These are phyloP conservation scores for Colletotrichum orbiculare DNA, from an alignment of 2,329 filamentous ascomycete species.

Conservation along the genomic window DNA sequence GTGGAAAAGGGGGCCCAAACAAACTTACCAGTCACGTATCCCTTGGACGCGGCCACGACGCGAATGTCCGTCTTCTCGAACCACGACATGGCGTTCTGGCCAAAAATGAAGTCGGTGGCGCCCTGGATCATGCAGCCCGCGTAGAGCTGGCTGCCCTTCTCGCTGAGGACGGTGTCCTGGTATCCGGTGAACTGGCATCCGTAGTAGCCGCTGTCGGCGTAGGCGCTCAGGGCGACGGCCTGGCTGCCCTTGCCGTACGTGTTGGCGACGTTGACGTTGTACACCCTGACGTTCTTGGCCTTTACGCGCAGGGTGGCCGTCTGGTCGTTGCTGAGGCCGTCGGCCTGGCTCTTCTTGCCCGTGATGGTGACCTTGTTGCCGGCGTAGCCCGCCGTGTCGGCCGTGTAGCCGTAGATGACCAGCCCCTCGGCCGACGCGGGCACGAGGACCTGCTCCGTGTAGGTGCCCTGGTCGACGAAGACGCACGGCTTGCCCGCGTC, in stretches of 20 bases:
- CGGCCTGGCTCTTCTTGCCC: constrained; percentile 64
- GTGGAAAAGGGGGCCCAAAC: no score
- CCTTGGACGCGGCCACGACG: constrained; percentile 47
- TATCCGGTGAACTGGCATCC: constrained; percentile 57
- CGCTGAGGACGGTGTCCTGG: constrained; percentile 62
- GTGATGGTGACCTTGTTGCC: constrained; percentile 68
- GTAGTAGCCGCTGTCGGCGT: constrained; percentile 58
- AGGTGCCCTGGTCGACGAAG: constrained; percentile 74
- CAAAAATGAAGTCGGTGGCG: constrained; percentile 63
- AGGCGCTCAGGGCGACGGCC: constrained; percentile 58
- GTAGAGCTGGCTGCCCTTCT: constrained; percentile 60
- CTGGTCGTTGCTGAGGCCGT: constrained; percentile 62
- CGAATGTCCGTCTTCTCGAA: constrained; percentile 56
- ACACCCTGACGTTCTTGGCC: constrained; percentile 63
- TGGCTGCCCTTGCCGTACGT: constrained; percentile 59
- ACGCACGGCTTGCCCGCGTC: constrained; percentile 66
- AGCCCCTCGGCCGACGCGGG: constrained; percentile 59
- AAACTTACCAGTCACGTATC: constrained; percentile 55
- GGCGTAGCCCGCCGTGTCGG: constrained; percentile 60
- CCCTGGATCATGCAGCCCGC: constrained; percentile 56
- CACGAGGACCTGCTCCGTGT: constrained; percentile 69
- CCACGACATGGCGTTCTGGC: constrained; percentile 54
- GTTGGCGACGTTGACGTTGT: constrained; percentile 69
- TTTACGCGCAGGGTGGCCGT: constrained; percentile 61
- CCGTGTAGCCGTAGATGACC: constrained; percentile 68